Evolutionary conservation across 106 monocot species (phyloP), one percentile per base, ranked within the genome.

Genomic region (Platanthera zijinensis): DNA sequence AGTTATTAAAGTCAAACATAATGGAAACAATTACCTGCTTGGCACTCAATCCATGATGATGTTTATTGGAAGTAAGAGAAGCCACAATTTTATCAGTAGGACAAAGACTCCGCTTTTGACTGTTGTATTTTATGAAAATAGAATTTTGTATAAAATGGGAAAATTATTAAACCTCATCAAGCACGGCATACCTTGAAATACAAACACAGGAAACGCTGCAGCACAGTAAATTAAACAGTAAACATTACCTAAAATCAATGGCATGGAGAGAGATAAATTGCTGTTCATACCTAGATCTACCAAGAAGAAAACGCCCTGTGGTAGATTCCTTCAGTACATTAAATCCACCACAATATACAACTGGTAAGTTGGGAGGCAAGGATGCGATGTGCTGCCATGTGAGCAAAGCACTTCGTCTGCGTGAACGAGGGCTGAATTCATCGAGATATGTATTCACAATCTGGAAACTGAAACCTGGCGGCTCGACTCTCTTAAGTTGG

Each of bases 361-460:
- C 93, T 19, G 96, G 91, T 63, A 93, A 79, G 76, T 84, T 89
- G 52, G 96, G 91, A 54, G 96, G 96, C 79, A 93, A 83, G 48
- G 96, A 97, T 51, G 96, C 96, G 57, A 97, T 93, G 78, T 97
- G 96, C 76, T 97, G 93, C 96, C 96, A 97, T 19, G 96, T 93
- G 72, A 97, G 91, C 54, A 97, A 78, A 47, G 96, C 96, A 83
- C 93, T 86, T 68, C 96, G 80, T 76, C 96, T 89, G 2, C 96
- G 93, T 54, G 96, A 87, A 62, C 96, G 93, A 80, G 93, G 84
- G 74, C 89, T 93, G 72, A 86, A 79, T 83, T 92, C 86, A 84
- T 96, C 95, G 71, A 96, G 86, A 66, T 85, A 85, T 56, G 95
- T 92, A 84, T 96, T 96, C 22, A 96, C 96, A 78, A 96, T 84